Percentiles rank a stretch among this genome's conserved stretches.
These are phyloP conservation scores for Helicocarpus griseus DNA, from an alignment of 2,329 filamentous ascomycete genomes.

Conservation along the genomic window DNA sequence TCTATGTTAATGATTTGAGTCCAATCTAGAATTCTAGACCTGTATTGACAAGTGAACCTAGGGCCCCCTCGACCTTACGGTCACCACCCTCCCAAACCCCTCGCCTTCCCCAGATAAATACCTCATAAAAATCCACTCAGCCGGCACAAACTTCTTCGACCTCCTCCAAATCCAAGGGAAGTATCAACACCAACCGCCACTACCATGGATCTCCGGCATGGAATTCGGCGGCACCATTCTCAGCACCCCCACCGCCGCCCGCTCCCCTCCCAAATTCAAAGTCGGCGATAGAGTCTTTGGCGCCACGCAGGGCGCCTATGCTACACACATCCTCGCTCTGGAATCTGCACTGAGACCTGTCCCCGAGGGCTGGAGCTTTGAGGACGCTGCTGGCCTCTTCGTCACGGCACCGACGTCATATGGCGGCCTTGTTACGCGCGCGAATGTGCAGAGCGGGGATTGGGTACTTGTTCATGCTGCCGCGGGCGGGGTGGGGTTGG, in stretches of 20 bases:
- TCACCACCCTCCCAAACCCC: conserved; percentile 66
- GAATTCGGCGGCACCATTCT: conserved; percentile 79
- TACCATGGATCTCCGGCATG: conserved; percentile 78
- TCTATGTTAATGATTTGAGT: not conserved
- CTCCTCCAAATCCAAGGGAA: conserved; percentile 90
- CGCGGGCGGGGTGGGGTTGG: conserved; percentile 81
- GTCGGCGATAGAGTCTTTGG: conserved; percentile 80
- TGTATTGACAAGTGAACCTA: conserved; percentile 26
- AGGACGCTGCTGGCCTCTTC: conserved; percentile 79
- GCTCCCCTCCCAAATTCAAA: conserved; percentile 53
- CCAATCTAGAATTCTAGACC: not conserved
- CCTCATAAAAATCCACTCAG: conserved; percentile 74
- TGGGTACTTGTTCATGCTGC: conserved; percentile 86
- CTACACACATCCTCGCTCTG: conserved; percentile 58
- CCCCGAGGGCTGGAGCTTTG: conserved; percentile 71
- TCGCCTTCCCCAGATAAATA: conserved; percentile 64
- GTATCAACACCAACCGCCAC: conserved; percentile 83
- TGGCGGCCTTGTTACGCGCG: conserved; percentile 68
- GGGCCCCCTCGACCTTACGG: conserved; percentile 69
- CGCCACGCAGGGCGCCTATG: conserved; percentile 75
- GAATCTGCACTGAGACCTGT: conserved; percentile 64
- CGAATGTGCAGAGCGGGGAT: conserved; percentile 68
- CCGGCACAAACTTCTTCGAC: conserved; percentile 94
- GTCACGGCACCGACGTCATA: conserved; percentile 89
- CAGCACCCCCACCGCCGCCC: conserved; percentile 47